Conservation (phyloP, 352 stramenopile species). For the Globisporangium paddicum region DNA sequence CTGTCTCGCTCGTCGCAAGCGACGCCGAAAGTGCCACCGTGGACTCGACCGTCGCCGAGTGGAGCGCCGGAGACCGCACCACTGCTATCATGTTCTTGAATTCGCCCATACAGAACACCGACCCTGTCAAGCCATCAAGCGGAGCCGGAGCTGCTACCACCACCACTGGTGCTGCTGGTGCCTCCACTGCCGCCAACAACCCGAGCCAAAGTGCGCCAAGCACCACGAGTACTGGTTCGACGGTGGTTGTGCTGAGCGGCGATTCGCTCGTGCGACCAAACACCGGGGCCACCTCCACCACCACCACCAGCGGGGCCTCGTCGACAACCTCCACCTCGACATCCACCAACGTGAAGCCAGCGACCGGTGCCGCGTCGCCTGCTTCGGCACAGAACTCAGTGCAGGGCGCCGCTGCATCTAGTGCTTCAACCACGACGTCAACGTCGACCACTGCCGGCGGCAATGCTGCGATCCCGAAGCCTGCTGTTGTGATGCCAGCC, state of each 20-base stretch:
- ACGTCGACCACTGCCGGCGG: background rate
- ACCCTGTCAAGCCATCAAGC: background rate
- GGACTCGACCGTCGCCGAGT: constrained; percentile 3
- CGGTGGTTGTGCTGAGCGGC: background rate
- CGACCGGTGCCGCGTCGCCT: background rate
- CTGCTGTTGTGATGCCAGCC: background rate
- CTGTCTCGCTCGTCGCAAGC: background rate
- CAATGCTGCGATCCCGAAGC: background rate
- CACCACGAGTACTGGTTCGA: background rate
- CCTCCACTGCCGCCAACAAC: background rate
- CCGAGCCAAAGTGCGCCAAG: background rate
- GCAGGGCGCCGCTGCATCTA: background rate
- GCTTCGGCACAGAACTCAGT: background rate
- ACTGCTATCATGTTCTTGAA: background rate
- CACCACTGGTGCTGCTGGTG: background rate
- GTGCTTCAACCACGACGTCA: background rate
- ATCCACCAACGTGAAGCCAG: background rate
- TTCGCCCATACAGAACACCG: constrained; percentile 6
- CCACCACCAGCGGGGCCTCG: background rate
- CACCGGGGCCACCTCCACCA: background rate
- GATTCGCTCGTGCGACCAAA: background rate
- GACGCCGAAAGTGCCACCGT: background rate
- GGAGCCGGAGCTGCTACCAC: background rate
- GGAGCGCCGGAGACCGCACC: background rate
- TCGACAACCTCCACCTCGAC: background rate